These are phyloP conservation scores for Tagetes patula DNA, from an alignment of 129 eudicot species.

Conservation along the genomic window DNA sequence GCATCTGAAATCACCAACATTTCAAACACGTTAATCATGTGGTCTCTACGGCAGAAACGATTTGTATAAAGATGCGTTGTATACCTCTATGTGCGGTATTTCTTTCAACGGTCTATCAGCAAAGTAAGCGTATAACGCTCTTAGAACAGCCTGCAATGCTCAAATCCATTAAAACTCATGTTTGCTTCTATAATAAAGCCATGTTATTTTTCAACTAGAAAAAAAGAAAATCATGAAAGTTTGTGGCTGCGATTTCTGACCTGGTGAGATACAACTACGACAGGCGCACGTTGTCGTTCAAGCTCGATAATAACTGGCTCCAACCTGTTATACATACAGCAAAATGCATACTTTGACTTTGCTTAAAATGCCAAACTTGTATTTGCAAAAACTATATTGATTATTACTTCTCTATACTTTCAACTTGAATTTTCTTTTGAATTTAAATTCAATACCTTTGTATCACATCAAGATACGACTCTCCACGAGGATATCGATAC, in stretches of 20 bases:
- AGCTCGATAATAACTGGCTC: constrained; percentile 99
- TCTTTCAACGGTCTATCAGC: constrained; percentile 93
- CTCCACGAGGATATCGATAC: constrained; percentile 98
- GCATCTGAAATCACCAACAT: constrained; percentile 58
- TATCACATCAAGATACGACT: constrained; percentile 95
- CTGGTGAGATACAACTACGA: constrained; percentile 96
- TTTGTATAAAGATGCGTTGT: background rate
- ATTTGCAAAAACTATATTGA: background rate
- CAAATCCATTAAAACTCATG: background rate
- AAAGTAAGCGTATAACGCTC: constrained; percentile 97
- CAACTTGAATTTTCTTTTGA: background rate
- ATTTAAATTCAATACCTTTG: constrained; percentile 52
- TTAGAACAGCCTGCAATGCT: constrained; percentile 72
- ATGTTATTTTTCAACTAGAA: background rate
- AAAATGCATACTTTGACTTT: constrained; percentile 1
- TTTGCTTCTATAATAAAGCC: background rate
- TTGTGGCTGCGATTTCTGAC: constrained; percentile 36
- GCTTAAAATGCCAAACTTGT: background rate
- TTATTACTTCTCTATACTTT: background rate
- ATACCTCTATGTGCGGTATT: constrained; percentile 96
- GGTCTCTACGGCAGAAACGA: background rate
- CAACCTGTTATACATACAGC: constrained; percentile 46
- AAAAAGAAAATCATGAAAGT: background rate
- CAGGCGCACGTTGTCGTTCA: constrained; percentile 97
- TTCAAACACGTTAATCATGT: background rate